A percentile compares a stretch with the other conserved stretches of the same genome.
phyloP scores from a whole-genome alignment of 176 grass and related monocot species.

The Juncus inflexus region DNA sequence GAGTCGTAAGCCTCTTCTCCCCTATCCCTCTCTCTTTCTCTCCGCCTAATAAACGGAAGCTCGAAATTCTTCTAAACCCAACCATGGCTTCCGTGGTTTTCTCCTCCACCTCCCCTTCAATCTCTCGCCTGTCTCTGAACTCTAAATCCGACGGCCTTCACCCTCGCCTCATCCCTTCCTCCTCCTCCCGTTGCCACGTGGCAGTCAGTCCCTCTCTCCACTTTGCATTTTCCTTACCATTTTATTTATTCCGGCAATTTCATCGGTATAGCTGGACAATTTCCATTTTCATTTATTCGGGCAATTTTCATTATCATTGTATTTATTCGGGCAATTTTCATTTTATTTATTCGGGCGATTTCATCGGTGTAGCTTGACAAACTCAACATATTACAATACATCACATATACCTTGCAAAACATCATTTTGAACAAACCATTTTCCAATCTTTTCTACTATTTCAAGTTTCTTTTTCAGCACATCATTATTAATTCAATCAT shows the following conservation, averaged over 20 bases:
- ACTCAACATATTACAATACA: neutral
- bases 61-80: neutral
- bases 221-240: neutral
- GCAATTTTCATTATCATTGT: neutral
- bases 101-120: slow-evolving; percentile 23
- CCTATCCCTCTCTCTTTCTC: neutral
- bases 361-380: neutral
- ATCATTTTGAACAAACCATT: neutral
- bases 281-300: neutral
- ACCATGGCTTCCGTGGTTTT: slow-evolving; percentile 31
- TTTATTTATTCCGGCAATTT: neutral
- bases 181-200: slow-evolving; percentile 3
- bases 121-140: neutral
- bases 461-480: too few species aligned
- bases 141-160: neutral
- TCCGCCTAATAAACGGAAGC: neutral
- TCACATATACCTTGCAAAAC: neutral
- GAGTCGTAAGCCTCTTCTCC: neutral
- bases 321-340: neutral
- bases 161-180: neutral
- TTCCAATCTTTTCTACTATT: neutral
- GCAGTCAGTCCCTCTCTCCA: slow-evolving; percentile 4
- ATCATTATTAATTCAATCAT: neutral
- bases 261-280: neutral
- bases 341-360: neutral